A percentile compares a stretch with the other conserved stretches of the same genome.
Conservation (phyloP, 192 early-diverging fungal species). For the Coemansia sp. region DNA sequence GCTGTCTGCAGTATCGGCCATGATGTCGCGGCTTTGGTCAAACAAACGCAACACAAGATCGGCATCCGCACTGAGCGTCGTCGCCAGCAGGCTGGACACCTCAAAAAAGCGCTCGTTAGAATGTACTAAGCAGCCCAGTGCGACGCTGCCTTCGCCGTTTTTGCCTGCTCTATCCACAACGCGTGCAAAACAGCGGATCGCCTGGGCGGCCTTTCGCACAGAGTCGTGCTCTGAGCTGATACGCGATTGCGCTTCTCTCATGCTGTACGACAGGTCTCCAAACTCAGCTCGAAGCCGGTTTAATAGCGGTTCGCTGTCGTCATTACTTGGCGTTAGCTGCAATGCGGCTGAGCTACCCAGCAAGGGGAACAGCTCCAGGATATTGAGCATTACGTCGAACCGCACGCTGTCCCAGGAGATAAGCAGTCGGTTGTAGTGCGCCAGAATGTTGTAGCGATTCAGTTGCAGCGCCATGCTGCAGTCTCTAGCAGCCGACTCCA, state of each 20-base stretch:
- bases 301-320: conserved; percentile 11
- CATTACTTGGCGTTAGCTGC: neutral
- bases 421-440: conserved; percentile 40
- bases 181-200: conserved; percentile 2
- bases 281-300: conserved; percentile 42
- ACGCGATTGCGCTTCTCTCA: conserved; percentile 14
- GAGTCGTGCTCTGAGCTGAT: neutral
- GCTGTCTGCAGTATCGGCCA: neutral
- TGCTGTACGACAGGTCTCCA: conserved; percentile 30
- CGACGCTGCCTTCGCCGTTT: neutral
- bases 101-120: conserved; percentile 26
- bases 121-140: conserved; percentile 11
- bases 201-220: conserved; percentile 1
- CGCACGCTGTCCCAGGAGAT: conserved; percentile 32
- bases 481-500: conserved; percentile 27
- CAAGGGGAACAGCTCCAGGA: conserved; percentile 23
- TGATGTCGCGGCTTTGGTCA: neutral
- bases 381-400: conserved; percentile 26
- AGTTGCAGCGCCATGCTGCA: conserved; percentile 15
- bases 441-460: conserved; percentile 31
- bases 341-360: neutral
- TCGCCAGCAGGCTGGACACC: conserved; percentile 3
- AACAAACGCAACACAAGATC: conserved; percentile 9
- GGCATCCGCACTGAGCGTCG: conserved; percentile 6
- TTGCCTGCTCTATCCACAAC: neutral